Evolutionary conservation across 305 asterid species (phyloP), one percentile per base, ranked within the genome.

Genomic region (Fraxinus latifolia): DNA sequence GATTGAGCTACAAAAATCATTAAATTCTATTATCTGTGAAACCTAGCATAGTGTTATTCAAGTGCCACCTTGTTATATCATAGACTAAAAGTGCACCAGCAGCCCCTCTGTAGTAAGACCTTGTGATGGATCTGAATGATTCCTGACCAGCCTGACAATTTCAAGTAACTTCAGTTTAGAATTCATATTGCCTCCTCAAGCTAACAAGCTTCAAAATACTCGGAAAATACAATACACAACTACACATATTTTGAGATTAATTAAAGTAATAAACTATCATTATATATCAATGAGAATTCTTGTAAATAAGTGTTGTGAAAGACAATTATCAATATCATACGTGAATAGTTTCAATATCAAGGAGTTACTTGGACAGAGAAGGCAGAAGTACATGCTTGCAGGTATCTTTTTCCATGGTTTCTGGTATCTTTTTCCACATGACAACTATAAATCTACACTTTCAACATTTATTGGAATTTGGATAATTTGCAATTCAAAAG

Each of bases 41-140:
- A 47, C 14, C 33, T 37, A 27, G 58, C 14, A 31, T 44, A 60
- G 29, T 55, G 17, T 42, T 31, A 33, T 21, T 70, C 62, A 79
- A 50, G 62, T 15, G 0, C 79, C 87, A 91, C 94, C 94, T 87
- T 34, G 94, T 89, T 55, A 91, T 91, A 77, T 91, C 94, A 77
- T 91, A 91, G 32, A 91, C 93, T 83, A 91, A 81, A 81, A 91
- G 91, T 80, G 94, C 94, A 77, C 94, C 94, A 77, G 94, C 92
- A 81, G 94, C 91, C 39, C 93, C 94, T 89, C 94, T 88, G 85
- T 89, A 91, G 84, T 91, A 89, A 9, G 91, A 89, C 83, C 94
- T 88, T 73, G 93, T 91, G 86, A 91, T 89, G 67, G 94, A 91
- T 84, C 92, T 87, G 86, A 91, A 91, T 58, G 94, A 91, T 85